Percentiles rank a stretch among this genome's conserved stretches.
Conservation (phyloP, 176 grass and related monocot species). For the bread wheat (Triticum aestivum) region DNA sequence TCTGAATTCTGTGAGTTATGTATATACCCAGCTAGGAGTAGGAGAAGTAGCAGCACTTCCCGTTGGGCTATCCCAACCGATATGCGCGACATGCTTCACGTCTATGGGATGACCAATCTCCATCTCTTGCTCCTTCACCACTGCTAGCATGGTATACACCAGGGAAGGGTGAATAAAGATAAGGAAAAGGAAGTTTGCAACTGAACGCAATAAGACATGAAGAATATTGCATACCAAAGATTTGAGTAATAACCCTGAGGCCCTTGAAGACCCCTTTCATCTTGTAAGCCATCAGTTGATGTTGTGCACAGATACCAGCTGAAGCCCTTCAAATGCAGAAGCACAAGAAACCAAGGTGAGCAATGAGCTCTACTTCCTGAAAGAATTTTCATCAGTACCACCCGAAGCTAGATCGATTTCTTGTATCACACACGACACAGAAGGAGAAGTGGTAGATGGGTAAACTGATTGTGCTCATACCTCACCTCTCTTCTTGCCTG, state of each 20-base stretch:
- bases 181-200: background rate
- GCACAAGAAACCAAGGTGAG: background rate
- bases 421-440: background rate
- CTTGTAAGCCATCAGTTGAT: constrained; percentile 64
- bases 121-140: constrained; percentile 66
- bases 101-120: constrained; percentile 65
- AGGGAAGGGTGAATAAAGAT: background rate
- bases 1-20: background rate
- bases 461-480: background rate
- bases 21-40: constrained; percentile 61
- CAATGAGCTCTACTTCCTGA: background rate
- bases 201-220: background rate
- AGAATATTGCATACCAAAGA: constrained; percentile 56
- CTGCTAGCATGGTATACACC: constrained; percentile 30
- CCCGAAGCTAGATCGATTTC: background rate
- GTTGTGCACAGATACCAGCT: background rate
- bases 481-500: constrained; percentile 13
- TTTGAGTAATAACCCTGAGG: constrained; percentile 75
- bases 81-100: constrained; percentile 76
- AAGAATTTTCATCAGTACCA: background rate
- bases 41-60: constrained; percentile 37
- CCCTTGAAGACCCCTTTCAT: constrained; percentile 88
- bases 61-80: constrained; percentile 71
- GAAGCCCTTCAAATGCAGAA: constrained; percentile 1
- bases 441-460: background rate